These are phyloP conservation scores for Backusella sp. DNA, from an alignment of 192 early-diverging fungal species.

Conservation along the genomic window DNA sequence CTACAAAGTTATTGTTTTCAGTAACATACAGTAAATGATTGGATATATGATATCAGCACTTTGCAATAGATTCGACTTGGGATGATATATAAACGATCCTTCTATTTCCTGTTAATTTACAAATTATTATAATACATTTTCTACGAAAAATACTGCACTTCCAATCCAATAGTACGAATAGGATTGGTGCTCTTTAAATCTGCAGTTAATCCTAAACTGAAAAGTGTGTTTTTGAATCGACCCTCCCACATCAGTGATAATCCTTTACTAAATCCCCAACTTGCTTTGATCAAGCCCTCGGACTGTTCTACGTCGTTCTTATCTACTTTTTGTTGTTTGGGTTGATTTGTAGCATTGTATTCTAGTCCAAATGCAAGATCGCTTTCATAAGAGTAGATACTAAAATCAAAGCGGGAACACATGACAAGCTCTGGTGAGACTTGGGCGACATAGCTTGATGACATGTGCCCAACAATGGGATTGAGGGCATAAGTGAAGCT, in stretches of 20 bases:
- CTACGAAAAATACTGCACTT: slow-evolving; percentile 60
- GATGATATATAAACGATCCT: neutral
- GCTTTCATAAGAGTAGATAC: slow-evolving; percentile 87
- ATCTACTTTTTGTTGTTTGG: neutral
- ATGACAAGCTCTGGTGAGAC: slow-evolving; percentile 67
- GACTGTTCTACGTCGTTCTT: slow-evolving; percentile 31
- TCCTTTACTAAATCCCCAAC: slow-evolving; percentile 40
- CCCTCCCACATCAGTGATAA: slow-evolving; percentile 74
- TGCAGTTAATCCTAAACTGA: slow-evolving; percentile 68
- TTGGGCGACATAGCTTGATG: slow-evolving; percentile 79
- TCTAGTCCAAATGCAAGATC: slow-evolving; percentile 89
- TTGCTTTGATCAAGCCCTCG: slow-evolving; percentile 36
- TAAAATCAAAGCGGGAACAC: slow-evolving; percentile 87
- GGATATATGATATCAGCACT: too few relatives aligned
- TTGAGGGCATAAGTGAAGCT: slow-evolving; percentile 77
- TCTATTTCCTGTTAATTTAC: neutral
- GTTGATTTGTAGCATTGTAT: slow-evolving; percentile 57
- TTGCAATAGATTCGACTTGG: too few relatives aligned
- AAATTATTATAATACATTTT: neutral
- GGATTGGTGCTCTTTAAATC: slow-evolving; percentile 52
- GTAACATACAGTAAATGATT: too few relatives aligned
- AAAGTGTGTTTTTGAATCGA: slow-evolving; percentile 58
- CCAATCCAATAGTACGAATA: slow-evolving; percentile 53
- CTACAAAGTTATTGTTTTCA: too few relatives aligned
- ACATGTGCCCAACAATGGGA: slow-evolving; percentile 93